Percentiles rank a stretch among this genome's conserved stretches.
These are phyloP conservation scores for Emydomyces testavorans DNA, from an alignment of 2,329 filamentous ascomycete species.

Conservation along the genomic window DNA sequence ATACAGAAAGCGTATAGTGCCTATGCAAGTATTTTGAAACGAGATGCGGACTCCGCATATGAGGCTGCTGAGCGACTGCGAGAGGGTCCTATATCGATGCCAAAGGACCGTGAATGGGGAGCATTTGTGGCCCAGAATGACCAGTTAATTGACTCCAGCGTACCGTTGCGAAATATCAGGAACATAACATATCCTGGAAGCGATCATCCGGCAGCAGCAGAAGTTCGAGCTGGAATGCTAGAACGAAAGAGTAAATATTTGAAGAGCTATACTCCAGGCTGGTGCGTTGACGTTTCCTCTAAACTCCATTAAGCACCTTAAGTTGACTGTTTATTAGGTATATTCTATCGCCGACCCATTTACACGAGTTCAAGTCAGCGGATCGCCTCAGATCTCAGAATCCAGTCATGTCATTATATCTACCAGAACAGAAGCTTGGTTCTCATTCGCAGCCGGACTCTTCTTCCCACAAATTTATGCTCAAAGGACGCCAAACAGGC, in stretches of 20 bases:
- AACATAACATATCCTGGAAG: slow-evolving; percentile 87
- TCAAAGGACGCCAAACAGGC: slow-evolving; percentile 91
- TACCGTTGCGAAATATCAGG: slow-evolving; percentile 65
- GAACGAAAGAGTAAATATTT: slow-evolving; percentile 98
- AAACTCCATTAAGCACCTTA: not conserved
- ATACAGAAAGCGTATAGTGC: slow-evolving; percentile 97
- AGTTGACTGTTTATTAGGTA: slow-evolving; percentile 50
- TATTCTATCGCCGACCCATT: slow-evolving; percentile 86
- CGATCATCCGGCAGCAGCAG: slow-evolving; percentile 67
- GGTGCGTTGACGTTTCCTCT: slow-evolving; percentile 46
- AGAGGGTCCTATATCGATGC: slow-evolving; percentile 77
- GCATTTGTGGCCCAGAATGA: slow-evolving; percentile 68
- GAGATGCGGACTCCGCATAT: slow-evolving; percentile 74
- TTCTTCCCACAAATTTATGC: slow-evolving; percentile 91
- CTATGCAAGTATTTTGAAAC: slow-evolving; percentile 79
- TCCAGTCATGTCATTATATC: slow-evolving; percentile 90
- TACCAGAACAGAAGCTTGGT: slow-evolving; percentile 89
- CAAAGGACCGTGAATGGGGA: slow-evolving; percentile 85
- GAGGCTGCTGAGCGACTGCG: slow-evolving; percentile 69
- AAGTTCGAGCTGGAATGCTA: slow-evolving; percentile 79
- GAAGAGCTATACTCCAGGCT: slow-evolving; percentile 92
- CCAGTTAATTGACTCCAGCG: slow-evolving; percentile 73
- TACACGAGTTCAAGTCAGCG: slow-evolving; percentile 98
- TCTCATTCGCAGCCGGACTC: slow-evolving; percentile 74
- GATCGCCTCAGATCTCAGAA: slow-evolving; percentile 72